Evolutionary conservation across 2,329 filamentous ascomycete species (phyloP).

Genomic region (Epichloe elymi): DNA sequence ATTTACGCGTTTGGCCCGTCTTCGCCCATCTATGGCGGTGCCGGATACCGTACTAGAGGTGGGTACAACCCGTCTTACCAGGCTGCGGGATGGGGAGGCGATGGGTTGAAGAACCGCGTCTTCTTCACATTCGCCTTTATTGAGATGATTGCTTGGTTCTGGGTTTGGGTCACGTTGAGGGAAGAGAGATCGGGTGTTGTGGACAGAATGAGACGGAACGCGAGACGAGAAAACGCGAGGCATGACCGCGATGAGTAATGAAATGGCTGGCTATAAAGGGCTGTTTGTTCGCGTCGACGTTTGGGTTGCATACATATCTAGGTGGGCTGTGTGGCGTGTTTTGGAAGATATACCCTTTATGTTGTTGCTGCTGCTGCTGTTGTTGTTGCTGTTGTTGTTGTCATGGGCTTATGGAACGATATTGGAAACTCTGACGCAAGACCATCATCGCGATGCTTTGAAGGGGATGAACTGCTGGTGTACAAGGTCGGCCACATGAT

Average conservation of each 20-base stretch:
- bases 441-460: too few species aligned
- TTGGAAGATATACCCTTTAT: not conserved
- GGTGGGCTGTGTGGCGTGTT: not conserved
- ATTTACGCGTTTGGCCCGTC: slow-evolving; percentile 46
- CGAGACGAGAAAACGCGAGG: slow-evolving; percentile 5
- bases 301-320: not conserved
- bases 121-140: slow-evolving; percentile 77
- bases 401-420: too few species aligned
- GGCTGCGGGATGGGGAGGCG: slow-evolving; percentile 35
- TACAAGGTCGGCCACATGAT: too few species aligned
- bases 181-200: slow-evolving; percentile 44
- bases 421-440: too few species aligned
- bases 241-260: slow-evolving; percentile 1
- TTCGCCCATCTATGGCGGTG: slow-evolving; percentile 32
- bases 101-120: slow-evolving; percentile 68
- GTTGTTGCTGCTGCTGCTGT: too few species aligned
- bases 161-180: slow-evolving; percentile 59
- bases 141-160: slow-evolving; percentile 79
- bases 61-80: slow-evolving; percentile 21
- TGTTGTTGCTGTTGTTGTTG: not conserved
- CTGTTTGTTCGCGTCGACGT: not conserved
- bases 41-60: slow-evolving; percentile 10
- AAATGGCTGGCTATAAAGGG: not conserved
- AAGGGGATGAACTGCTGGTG: too few species aligned
- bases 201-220: slow-evolving; percentile 21